Evolutionary conservation across 2,329 filamentous ascomycete species (phyloP).

Genomic region (Ophiostoma fasciatum): DNA sequence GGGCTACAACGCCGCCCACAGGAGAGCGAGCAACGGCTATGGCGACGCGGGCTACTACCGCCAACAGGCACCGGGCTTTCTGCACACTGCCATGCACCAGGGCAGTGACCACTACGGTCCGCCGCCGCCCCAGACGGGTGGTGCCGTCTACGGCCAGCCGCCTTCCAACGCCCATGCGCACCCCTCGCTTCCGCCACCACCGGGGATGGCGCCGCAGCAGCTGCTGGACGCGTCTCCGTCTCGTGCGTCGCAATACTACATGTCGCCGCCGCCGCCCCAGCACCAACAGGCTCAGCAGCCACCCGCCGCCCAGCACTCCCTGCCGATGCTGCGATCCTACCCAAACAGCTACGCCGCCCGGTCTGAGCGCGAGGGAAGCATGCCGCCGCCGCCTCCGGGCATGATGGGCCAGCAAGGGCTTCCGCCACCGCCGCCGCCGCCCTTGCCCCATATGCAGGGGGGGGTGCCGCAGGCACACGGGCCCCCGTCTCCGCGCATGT

Average conservation of each 20-base stretch:
- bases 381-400: not conserved
- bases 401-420: not conserved
- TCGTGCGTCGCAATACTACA: conserved; percentile 7
- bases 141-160: conserved; percentile 1
- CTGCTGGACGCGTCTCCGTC: not conserved
- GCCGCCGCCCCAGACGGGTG: conserved; percentile 1
- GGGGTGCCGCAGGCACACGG: no score
- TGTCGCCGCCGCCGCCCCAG: conserved; percentile 6
- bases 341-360: not conserved
- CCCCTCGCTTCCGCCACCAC: no score
- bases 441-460: not conserved
- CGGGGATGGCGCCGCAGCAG: not conserved
- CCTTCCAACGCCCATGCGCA: no score
- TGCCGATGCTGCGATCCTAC: not conserved
- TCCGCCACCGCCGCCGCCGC: not conserved
- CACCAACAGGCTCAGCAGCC: not conserved
- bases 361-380: not conserved
- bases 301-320: conserved; percentile 4
- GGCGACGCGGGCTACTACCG: not conserved
- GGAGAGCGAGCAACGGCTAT: conserved; percentile 1
- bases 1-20: not conserved
- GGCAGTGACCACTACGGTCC: conserved; percentile 2
- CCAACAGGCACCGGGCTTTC: conserved; percentile 4
- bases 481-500: no score
- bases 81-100: conserved; percentile 3